phyloP scores from a whole-genome alignment of 176 grass and related monocot genomes.

The Oryza officinalis region DNA sequence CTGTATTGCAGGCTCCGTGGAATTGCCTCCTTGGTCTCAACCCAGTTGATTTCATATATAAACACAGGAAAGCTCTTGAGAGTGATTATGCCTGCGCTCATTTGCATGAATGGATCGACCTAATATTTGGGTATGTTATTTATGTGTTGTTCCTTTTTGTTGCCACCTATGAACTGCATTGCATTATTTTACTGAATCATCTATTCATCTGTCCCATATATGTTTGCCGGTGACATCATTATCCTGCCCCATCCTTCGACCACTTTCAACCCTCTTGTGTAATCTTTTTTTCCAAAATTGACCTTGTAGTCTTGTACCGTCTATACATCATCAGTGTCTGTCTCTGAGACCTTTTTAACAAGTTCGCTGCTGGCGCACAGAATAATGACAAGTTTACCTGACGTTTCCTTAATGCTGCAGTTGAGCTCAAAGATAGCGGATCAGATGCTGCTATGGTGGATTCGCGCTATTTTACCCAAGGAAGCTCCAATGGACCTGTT shows the following conservation, averaged over 20 bases:
- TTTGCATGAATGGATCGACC: conserved; percentile 96
- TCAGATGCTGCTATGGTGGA: conserved; percentile 50
- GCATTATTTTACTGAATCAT: conserved; percentile 27
- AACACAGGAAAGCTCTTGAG: conserved; percentile 91
- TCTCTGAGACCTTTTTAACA: conserved; percentile 3
- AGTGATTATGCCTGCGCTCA: conserved; percentile 82
- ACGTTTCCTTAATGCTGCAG: conserved; percentile 41
- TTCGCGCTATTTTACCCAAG: not conserved
- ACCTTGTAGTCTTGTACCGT: not conserved
- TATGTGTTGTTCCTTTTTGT: conserved; percentile 17
- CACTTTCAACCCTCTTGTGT: not conserved
- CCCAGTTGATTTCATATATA: conserved; percentile 92
- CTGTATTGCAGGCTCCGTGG: conserved; percentile 63
- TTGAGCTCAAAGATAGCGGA: conserved; percentile 63
- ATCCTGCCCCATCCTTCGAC: conserved; percentile 21
- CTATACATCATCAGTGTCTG: not conserved
- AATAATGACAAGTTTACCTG: too few species aligned
- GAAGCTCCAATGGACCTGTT: conserved; percentile 5
- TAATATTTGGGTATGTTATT: conserved; percentile 90
- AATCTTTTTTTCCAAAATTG: not conserved
- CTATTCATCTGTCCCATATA: not conserved
- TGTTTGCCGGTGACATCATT: conserved; percentile 27
- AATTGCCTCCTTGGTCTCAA: conserved; percentile 93
- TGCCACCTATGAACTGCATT: conserved; percentile 26
- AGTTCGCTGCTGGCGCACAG: not conserved